phyloP scores from a whole-genome alignment of 257 asterid species.

The Jaltomata sinuosa region DNA sequence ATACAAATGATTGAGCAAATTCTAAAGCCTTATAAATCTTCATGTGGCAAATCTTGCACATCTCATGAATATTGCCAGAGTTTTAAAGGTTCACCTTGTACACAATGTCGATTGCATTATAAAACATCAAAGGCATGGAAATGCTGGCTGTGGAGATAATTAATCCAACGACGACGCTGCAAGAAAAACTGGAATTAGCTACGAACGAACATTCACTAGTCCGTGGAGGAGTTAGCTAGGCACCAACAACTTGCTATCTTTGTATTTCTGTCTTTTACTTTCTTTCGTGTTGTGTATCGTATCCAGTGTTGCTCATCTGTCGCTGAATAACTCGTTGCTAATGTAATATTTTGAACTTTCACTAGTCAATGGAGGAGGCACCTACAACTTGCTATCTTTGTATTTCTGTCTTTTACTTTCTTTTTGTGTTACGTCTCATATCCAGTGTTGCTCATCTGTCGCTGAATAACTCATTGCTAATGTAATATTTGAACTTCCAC shows the following conservation, averaged over 20 bases:
- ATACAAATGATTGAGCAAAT: not conserved
- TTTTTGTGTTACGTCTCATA: no score
- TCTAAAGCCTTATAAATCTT: not conserved
- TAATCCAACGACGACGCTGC: not conserved
- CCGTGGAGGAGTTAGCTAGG: not conserved
- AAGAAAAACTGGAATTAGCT: not conserved
- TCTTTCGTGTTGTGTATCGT: not conserved
- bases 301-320: not conserved
- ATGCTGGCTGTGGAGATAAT: not conserved
- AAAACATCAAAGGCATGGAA: rapidly evolving
- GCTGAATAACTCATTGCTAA: no score
- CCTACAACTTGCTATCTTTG: no score
- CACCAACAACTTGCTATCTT: not conserved
- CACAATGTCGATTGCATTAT: not conserved
- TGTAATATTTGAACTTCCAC: no score
- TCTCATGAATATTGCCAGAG: not conserved
- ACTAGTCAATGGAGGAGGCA: no score
- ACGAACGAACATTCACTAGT: not conserved
- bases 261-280: not conserved
- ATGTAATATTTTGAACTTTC: no score
- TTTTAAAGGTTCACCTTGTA: not conserved
- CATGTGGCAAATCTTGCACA: not conserved
- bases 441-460: no score
- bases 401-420: no score
- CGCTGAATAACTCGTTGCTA: not conserved